phyloP scores from a whole-genome alignment of 75 land plant genomes.

The Selaginella tamariscina region DNA sequence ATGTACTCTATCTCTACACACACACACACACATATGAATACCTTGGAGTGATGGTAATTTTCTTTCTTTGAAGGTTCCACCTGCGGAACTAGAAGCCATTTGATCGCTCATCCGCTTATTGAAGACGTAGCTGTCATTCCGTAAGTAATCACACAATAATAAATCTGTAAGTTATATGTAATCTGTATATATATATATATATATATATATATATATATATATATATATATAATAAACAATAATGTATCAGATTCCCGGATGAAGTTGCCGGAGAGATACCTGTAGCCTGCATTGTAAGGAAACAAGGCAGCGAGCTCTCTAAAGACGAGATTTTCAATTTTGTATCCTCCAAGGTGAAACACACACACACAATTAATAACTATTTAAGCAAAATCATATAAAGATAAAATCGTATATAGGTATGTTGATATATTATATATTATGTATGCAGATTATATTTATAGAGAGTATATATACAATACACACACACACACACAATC shows the following conservation, averaged over 20 bases:
- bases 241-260: conserved; percentile 64
- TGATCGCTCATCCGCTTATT: background rate
- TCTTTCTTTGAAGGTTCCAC: conserved; percentile 10
- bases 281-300: conserved; percentile 70
- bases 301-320: conserved; percentile 19
- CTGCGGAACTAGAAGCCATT: background rate
- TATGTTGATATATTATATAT: no score
- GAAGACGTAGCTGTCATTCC: background rate
- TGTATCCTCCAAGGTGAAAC: conserved; percentile 52
- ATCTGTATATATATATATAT: background rate
- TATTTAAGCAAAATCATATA: no score
- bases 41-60: no score
- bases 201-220: no score
- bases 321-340: conserved; percentile 48
- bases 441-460: no score
- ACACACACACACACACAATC: no score
- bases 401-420: no score
- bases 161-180: background rate
- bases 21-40: no score
- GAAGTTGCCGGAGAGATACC: conserved; percentile 98
- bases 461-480: no score
- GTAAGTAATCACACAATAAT: background rate
- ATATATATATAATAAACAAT: no score
- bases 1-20: no score
- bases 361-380: no score